Base-by-base conservation (phyloP, 2,329 filamentous ascomycete genomes). In the Grosmannia clavigera region DNA sequence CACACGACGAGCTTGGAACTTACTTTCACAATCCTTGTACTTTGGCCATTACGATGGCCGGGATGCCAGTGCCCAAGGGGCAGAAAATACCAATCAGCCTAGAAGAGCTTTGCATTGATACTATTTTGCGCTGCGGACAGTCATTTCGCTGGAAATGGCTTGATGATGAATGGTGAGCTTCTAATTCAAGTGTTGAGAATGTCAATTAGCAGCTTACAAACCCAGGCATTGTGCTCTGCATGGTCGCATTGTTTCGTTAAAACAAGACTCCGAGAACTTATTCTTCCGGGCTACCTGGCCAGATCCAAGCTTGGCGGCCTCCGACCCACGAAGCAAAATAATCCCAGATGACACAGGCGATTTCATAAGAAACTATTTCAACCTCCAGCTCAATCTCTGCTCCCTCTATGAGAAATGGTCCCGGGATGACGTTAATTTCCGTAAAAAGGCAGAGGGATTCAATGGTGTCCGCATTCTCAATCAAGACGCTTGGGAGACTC, bases 111-210 rank as follows among this genome's bases (percentile, higher is more conserved):
- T 96, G 90, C 70, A 91, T 99, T 65, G 90, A 96, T 67, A 99
- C 92, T 0, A 96, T 91, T 0, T 77, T 99, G 40, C 86, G 92
- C 63, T 99, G 94, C 71, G 94, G 94, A 3, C 94, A 99, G 72
- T 96, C 92, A 0, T 99, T 99, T 67, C 86, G 92, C 76, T 99
- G 94, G 94, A 87, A 86, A 63, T 91, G 92, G 70, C 83, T 90
- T 56, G 81, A 84, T 52, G 84, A 92, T 70, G 87, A 92, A 77
- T 99, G 94, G 94, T 88, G 67, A 64, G 71, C 68, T 4, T 22
- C 29, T 1, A 27, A n/a, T 40, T 25, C 33, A 25, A 25, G 10
- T n/a, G 3, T 25, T 22, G 3, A 25, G 4, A 5, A 14, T 19
- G 35, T 1, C 19, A 55, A 9, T 3, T 10, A 25, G 27, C 5